phyloP scores from a whole-genome alignment of 805 yeast genomes.

The Pichia californica region DNA sequence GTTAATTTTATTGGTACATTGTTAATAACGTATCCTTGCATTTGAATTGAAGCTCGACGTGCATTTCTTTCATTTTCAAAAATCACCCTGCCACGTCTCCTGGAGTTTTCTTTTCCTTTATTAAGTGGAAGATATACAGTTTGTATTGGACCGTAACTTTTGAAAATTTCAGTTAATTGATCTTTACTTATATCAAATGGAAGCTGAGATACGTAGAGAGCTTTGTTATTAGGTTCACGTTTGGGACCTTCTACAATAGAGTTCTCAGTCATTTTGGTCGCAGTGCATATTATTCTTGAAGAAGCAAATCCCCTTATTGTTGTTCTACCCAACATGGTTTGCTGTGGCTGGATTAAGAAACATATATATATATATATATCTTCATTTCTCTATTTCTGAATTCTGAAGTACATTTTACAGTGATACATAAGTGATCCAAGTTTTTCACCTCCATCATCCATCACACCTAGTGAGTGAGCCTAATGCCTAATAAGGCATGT shows the following conservation, averaged over 20 bases:
- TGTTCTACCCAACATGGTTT: no score
- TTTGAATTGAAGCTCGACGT: conserved; percentile 22
- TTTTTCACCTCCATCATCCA: no score
- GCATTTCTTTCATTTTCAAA: conserved; percentile 20
- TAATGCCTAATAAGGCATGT: no score
- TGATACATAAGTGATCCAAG: no score
- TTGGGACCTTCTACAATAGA: background rate
- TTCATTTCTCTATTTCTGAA: no score
- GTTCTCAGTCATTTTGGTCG: background rate
- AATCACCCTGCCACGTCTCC: conserved; percentile 23
- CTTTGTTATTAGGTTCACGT: no score
- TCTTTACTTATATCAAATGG: conserved; percentile 20
- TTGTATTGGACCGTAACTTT: conserved; percentile 20
- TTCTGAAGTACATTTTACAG: no score
- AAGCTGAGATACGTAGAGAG: conserved; percentile 10
- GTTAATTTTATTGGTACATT: conserved; percentile 21
- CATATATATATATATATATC: no score
- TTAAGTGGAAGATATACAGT: conserved; percentile 14
- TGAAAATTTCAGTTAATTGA: conserved; percentile 21
- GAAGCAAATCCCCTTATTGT: no score
- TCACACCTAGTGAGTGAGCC: no score
- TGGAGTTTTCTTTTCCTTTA: conserved; percentile 14
- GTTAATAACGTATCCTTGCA: conserved; percentile 28
- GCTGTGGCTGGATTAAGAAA: no score
- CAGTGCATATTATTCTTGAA: no score